Evolutionary conservation across 164 flowering plant genomes (phyloP), one percentile per base, ranked within the genome.

Genomic region (Tinospora cordifolia): DNA sequence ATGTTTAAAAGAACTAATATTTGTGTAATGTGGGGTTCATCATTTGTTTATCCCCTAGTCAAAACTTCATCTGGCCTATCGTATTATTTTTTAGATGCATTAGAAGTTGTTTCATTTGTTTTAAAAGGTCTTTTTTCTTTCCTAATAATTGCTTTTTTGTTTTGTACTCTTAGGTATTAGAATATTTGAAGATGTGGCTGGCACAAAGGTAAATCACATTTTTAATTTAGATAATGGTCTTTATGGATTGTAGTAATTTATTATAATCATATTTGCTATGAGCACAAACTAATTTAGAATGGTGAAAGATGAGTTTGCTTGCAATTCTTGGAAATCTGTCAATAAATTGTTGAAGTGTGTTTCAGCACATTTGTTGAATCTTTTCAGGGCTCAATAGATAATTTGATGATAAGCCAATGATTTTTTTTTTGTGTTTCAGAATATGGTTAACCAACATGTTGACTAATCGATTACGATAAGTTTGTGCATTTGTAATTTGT

Each of bases 161-260:
- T 41, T 63, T 70, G 51, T 63, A 10, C 67, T 75, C 75, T 75
- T 85, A 93, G 98, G 97, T 76, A 84, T 87, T 72, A 85, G 98
- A 81, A 88, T 94, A 62, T 87, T 94, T 78, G 98, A 94, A 81
- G 97, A 90, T 75, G 87, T 94, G 41, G 76, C 93, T 65, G 78
- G 74, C 66, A 41, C 82, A 36, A 85, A 85, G 97, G 98, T 93
- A 85, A 66, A 30, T 74, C 39, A 24, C 74, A 1, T 62, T 27
- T 19, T 36, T 69, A 69, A 5, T 40, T 14, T 72, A 62, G 44
- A 9, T 65, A 25, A 13, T 6, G 3, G 34, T 38, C 26, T 62
- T 62, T 62, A 62, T 62, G 65, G 7, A 22, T 26, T 8, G 65
- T 19, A 13, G 39, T 62, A 13, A 3, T 62, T 13, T 62, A 26